A percentile compares a stretch with the other conserved stretches of the same genome.
phyloP scores from a whole-genome alignment of 495 filamentous ascomycete genomes.

The Lasiosphaeriaceae sp. region DNA sequence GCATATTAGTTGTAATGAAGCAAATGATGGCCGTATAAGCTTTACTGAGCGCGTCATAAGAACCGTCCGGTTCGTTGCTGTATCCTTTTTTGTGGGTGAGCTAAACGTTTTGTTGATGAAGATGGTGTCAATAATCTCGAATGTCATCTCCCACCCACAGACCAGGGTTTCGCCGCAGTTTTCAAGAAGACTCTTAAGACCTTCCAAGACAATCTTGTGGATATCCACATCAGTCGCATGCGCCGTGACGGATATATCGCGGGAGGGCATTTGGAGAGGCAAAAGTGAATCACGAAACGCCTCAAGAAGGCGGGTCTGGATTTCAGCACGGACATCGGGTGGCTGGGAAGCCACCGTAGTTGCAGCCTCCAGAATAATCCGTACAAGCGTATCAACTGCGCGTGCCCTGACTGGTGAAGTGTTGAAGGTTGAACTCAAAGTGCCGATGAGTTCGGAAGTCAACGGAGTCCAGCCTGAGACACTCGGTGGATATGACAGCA shows the following conservation, averaged over 20 bases:
- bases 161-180: slow-evolving; percentile 81
- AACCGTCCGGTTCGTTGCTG: slow-evolving; percentile 14
- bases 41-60: slow-evolving; percentile 61
- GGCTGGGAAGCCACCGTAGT: slow-evolving; percentile 45
- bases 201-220: slow-evolving; percentile 76
- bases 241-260: slow-evolving; percentile 47
- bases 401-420: slow-evolving; percentile 62
- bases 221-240: slow-evolving; percentile 69
- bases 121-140: slow-evolving; percentile 79
- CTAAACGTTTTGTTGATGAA: slow-evolving; percentile 51
- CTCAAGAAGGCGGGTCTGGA: slow-evolving; percentile 68
- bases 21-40: slow-evolving; percentile 80
- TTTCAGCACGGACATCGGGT: slow-evolving; percentile 46
- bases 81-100: slow-evolving; percentile 19
- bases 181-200: slow-evolving; percentile 76
- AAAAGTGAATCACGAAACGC: slow-evolving; percentile 59
- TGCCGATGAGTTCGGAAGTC: slow-evolving; percentile 62
- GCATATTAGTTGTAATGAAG: slow-evolving; percentile 84
- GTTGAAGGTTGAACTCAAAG: slow-evolving; percentile 52
- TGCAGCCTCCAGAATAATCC: slow-evolving; percentile 64
- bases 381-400: slow-evolving; percentile 69
- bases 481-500: slow-evolving; percentile 60
- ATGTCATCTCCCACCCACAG: slow-evolving; percentile 78
- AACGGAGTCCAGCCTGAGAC: slow-evolving; percentile 72
- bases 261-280: slow-evolving; percentile 39